A percentile compares a stretch with the other conserved stretches of the same genome.
Evolutionary conservation across 2,329 filamentous ascomycete genomes (phyloP).

Genomic region (Botrytis elliptica): DNA sequence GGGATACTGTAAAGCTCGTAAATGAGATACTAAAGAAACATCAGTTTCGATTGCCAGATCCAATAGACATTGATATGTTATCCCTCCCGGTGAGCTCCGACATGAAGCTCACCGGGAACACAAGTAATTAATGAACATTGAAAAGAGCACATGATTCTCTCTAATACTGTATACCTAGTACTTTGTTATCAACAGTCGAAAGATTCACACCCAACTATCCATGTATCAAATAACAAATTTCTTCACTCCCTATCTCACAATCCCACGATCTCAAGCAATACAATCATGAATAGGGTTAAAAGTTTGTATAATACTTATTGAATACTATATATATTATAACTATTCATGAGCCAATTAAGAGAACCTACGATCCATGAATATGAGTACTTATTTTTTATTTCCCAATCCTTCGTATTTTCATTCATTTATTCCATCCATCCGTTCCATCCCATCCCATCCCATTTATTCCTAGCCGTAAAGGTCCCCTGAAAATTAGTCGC

Average conservation of each 20-base stretch:
- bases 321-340: neutral
- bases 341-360: neutral
- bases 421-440: neutral
- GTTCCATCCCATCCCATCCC: neutral
- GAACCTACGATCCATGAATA: too few relatives aligned
- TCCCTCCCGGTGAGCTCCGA: neutral
- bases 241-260: neutral
- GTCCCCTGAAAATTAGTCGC: neutral
- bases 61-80: neutral
- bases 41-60: neutral
- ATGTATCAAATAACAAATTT: neutral
- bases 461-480: neutral
- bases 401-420: neutral
- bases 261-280: neutral
- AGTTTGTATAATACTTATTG: neutral
- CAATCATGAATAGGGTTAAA: neutral
- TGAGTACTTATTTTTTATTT: neutral
- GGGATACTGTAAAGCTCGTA: neutral
- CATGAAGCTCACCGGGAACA: neutral
- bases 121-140: neutral
- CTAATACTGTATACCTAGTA: too few relatives aligned
- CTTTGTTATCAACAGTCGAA: neutral
- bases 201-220: neutral
- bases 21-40: neutral
- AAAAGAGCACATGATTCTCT: neutral